phyloP scores from a whole-genome alignment of 306 rosid species.

The Quercus gilva region DNA sequence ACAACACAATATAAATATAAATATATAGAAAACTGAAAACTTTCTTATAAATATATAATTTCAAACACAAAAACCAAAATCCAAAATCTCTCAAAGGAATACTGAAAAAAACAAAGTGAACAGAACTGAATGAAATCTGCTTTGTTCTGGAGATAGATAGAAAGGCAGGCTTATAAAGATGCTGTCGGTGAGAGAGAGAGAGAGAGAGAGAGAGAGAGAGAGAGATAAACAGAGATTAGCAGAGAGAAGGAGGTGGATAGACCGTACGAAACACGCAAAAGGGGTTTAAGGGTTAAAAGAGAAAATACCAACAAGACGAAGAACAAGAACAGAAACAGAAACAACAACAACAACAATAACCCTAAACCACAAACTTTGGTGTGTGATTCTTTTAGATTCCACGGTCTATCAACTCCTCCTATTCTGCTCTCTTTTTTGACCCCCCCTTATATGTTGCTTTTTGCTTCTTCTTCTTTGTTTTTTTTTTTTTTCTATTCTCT shows the following conservation, averaged over 20 bases:
- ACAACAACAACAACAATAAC: background rate
- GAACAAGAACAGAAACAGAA: background rate
- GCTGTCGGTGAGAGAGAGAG: background rate
- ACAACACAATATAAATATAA: no score
- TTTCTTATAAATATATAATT: no score
- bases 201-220: background rate
- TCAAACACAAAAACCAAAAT: background rate
- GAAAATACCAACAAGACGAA: background rate
- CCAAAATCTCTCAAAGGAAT: background rate
- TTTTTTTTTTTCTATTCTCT: constrained; percentile 3
- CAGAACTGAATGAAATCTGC: background rate
- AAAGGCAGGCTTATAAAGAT: background rate
- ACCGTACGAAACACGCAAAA: constrained; percentile 42
- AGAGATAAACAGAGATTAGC: constrained; percentile 9
- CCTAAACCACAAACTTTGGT: constrained; percentile 33
- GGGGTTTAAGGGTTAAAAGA: background rate
- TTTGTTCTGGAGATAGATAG: background rate
- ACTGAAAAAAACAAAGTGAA: background rate
- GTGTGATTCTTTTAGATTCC: constrained; percentile 49
- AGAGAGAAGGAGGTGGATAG: constrained; percentile 40
- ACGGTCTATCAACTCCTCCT: constrained; percentile 53
- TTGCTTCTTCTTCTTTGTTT: background rate
- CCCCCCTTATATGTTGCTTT: constrained; percentile 1
- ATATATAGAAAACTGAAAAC: no score
- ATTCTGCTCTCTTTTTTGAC: constrained; percentile 27